Conservation (phyloP, 176 grass and related monocot genomes). For the Canna indica region DNA sequence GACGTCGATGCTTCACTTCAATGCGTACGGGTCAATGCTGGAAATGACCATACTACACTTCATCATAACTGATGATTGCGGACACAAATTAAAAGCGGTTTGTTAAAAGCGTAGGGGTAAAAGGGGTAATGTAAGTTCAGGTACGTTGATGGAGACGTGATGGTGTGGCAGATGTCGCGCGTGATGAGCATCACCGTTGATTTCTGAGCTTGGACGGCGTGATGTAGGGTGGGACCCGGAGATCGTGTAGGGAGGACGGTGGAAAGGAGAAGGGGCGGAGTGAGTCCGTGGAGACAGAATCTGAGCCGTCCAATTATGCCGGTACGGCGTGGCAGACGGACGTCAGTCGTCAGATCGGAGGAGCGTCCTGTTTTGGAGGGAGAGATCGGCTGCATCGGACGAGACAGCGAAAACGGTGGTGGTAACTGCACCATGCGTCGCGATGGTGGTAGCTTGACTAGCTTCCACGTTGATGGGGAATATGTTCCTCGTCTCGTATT, state of each 20-base stretch:
- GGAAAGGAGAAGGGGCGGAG: not conserved
- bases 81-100: not conserved
- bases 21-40: not conserved
- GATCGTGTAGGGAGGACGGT: not conserved
- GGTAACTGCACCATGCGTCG: not conserved
- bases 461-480: too few relatives aligned
- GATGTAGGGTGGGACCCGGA: not conserved
- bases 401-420: not conserved
- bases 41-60: slow-evolving; percentile 2
- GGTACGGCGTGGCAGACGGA: not conserved
- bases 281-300: slow-evolving; percentile 7
- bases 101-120: not conserved
- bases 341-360: slow-evolving; percentile 12
- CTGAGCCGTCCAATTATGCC: slow-evolving; percentile 12
- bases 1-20: not conserved
- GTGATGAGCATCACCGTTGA: not conserved
- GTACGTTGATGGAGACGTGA: not conserved
- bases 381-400: not conserved
- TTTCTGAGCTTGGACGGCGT: not conserved
- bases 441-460: too few relatives aligned
- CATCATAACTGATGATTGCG: not conserved
- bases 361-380: not conserved
- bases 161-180: not conserved
- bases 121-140: not conserved
- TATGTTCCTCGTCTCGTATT: too few relatives aligned